These are phyloP conservation scores for Linum usitatissimum DNA, from an alignment of 345 rosid genomes.

Conservation along the genomic window DNA sequence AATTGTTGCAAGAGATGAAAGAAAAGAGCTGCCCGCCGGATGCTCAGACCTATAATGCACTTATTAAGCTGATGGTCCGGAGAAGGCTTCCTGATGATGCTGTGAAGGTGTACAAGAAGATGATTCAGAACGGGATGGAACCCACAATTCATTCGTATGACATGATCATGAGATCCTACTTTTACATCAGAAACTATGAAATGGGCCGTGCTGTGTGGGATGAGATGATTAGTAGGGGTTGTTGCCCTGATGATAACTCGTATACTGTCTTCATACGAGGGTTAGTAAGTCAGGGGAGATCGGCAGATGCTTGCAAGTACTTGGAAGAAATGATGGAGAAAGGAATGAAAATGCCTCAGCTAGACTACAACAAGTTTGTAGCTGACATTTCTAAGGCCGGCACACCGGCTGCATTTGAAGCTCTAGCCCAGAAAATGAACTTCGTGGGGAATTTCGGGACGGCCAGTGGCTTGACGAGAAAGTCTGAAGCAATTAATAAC, in stretches of 20 bases:
- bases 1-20: slow-evolving; percentile 69
- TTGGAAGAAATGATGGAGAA: slow-evolving; percentile 79
- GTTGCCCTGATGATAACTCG: slow-evolving; percentile 78
- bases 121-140: slow-evolving; percentile 44
- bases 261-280: slow-evolving; percentile 71
- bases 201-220: slow-evolving; percentile 64
- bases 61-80: slow-evolving; percentile 64
- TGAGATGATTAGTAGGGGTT: slow-evolving; percentile 63
- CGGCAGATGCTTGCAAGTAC: slow-evolving; percentile 64
- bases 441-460: slow-evolving; percentile 59
- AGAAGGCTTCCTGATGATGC: slow-evolving; percentile 65
- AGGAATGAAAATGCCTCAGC: slow-evolving; percentile 83
- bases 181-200: slow-evolving; percentile 46
- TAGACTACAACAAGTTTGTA: slow-evolving; percentile 71
- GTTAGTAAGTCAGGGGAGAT: slow-evolving; percentile 57
- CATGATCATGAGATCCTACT: slow-evolving; percentile 81
- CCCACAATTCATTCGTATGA: slow-evolving; percentile 75
- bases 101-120: slow-evolving; percentile 47
- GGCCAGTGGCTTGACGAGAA: slow-evolving; percentile 49
- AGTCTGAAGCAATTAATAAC: slow-evolving; percentile 55
- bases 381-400: slow-evolving; percentile 73
- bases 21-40: slow-evolving; percentile 67
- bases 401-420: slow-evolving; percentile 55
- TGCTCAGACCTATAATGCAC: slow-evolving; percentile 65
- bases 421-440: slow-evolving; percentile 64